Conservation (phyloP, 1,139 yeast genomes). For the Saccharomyces hybrid region DNA sequence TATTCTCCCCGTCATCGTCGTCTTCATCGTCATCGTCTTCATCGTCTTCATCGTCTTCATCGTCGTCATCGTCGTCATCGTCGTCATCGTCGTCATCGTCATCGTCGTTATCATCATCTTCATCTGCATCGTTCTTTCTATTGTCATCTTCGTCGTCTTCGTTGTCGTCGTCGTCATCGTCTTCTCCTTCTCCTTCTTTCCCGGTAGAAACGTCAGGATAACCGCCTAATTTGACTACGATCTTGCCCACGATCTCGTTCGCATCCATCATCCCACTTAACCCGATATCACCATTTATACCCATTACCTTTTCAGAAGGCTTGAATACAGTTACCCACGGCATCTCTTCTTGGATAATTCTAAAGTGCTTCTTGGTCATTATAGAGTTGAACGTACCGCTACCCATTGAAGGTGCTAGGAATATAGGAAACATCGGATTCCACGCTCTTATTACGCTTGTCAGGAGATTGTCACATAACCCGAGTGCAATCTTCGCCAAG, state of each 20-base stretch:
- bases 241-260: slow-evolving; percentile 81
- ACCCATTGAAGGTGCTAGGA: slow-evolving; percentile 96
- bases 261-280: slow-evolving; percentile 95
- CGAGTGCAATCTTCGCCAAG: slow-evolving; percentile 81
- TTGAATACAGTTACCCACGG: slow-evolving; percentile 75
- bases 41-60: no score
- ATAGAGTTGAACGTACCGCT: slow-evolving; percentile 95
- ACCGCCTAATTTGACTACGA: slow-evolving; percentile 79
- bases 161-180: slow-evolving; percentile 33
- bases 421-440: slow-evolving; percentile 81
- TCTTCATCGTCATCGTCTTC: slow-evolving; percentile 2
- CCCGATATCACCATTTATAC: slow-evolving; percentile 87
- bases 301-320: slow-evolving; percentile 91
- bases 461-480: slow-evolving; percentile 80
- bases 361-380: slow-evolving; percentile 75
- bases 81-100: slow-evolving; percentile 30
- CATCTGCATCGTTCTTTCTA: slow-evolving; percentile 32
- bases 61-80: background rate
- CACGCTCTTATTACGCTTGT: slow-evolving; percentile 84
- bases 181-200: slow-evolving; percentile 56
- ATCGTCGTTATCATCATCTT: slow-evolving; percentile 35
- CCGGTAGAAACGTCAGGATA: slow-evolving; percentile 80
- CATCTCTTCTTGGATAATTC: slow-evolving; percentile 50
- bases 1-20: background rate
- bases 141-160: slow-evolving; percentile 36